Evolutionary conservation across 1,284 basidiomycete genomes (phyloP).

Genomic region (Prillingera fragicola): DNA sequence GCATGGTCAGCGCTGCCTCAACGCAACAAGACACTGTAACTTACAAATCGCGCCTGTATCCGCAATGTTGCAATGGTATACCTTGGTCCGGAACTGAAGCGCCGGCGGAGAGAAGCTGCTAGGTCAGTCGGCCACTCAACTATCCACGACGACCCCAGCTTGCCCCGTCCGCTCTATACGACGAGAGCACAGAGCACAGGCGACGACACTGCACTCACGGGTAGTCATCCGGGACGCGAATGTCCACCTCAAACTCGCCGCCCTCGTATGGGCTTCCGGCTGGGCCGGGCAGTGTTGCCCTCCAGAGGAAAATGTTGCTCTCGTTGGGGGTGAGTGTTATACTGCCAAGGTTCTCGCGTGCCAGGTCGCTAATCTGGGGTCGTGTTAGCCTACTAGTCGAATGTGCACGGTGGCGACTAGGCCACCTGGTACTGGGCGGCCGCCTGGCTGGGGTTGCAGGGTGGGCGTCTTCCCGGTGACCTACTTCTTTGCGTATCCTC

Average conservation of each 20-base stretch:
- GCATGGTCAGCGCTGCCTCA: conserved; percentile 6
- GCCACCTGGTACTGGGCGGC: no score
- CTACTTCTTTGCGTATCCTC: conserved; percentile 72
- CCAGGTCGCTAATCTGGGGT: conserved; percentile 61
- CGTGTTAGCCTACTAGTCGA: conserved; percentile 9
- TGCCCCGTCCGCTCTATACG: no score
- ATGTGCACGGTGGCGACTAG: not conserved
- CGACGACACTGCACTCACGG: conserved; percentile 67
- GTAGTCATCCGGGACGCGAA: conserved; percentile 68
- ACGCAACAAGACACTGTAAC: conserved; percentile 5
- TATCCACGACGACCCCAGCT: no score
- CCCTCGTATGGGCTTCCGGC: conserved; percentile 82
- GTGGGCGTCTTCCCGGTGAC: not conserved
- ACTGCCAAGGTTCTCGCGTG: conserved; percentile 73
- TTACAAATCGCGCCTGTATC: conserved; percentile 53
- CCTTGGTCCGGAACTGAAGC: conserved; percentile 72
- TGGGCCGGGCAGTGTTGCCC: conserved; percentile 70
- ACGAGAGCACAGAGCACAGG: no score
- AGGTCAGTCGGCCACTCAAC: not conserved
- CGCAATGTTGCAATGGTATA: conserved; percentile 90
- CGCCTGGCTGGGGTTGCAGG: no score
- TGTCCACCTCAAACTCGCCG: conserved; percentile 71
- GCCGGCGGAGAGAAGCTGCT: conserved; percentile 75
- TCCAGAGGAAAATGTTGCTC: conserved; percentile 58
- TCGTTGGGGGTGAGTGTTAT: conserved; percentile 65